phyloP scores from a whole-genome alignment of 805 yeast species.

The Priceomyces carsonii region DNA sequence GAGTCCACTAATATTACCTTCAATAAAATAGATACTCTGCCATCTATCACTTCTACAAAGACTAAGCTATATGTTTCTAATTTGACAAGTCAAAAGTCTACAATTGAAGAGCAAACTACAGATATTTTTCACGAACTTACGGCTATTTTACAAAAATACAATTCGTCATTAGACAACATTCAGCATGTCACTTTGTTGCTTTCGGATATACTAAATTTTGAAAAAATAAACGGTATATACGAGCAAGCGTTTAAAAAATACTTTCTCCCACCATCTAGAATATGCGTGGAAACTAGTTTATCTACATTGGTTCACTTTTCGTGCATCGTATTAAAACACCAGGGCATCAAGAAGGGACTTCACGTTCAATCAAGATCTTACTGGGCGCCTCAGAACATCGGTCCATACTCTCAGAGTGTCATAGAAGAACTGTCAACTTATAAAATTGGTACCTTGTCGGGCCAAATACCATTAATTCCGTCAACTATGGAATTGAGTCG shows the following conservation, averaged over 20 bases:
- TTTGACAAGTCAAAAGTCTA: constrained; percentile 19
- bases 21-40: neutral
- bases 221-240: constrained; percentile 62
- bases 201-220: constrained; percentile 64
- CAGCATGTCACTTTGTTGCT: constrained; percentile 64
- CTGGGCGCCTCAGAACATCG: constrained; percentile 99
- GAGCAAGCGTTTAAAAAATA: constrained; percentile 53
- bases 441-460: constrained; percentile 66
- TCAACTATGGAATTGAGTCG: constrained; percentile 54
- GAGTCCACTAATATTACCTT: too few species aligned
- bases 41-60: constrained; percentile 10
- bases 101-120: constrained; percentile 40
- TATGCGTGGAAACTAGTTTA: constrained; percentile 69
- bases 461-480: constrained; percentile 89
- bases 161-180: constrained; percentile 45
- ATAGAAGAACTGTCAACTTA: constrained; percentile 41
- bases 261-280: constrained; percentile 80
- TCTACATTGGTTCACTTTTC: constrained; percentile 59
- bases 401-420: constrained; percentile 92
- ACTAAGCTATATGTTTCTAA: constrained; percentile 30
- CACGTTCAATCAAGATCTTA: constrained; percentile 92
- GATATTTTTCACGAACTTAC: constrained; percentile 51
- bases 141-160: constrained; percentile 26
- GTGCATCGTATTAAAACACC: constrained; percentile 45
- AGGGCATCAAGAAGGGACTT: constrained; percentile 57